Conservation (phyloP, 192 early-diverging fungal genomes). For the Physocladia obscura region DNA sequence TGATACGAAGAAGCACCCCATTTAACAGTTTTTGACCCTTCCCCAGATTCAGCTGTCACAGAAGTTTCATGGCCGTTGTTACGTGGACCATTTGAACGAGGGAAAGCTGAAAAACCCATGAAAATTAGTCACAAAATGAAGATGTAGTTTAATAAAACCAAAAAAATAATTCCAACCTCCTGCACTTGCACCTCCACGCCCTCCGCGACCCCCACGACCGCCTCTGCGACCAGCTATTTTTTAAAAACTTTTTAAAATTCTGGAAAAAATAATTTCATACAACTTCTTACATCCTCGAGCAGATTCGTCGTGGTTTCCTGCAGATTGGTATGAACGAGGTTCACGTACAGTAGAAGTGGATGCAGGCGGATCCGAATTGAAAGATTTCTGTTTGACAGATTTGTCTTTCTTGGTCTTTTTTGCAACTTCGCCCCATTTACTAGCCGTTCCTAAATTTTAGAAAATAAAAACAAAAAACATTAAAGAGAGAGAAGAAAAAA, state of each 20-base stretch:
- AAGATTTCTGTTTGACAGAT: constrained; percentile 8
- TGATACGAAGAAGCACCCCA: constrained; percentile 24
- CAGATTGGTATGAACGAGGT: constrained; percentile 37
- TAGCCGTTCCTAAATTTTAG: constrained; percentile 22
- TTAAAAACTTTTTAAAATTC: background rate
- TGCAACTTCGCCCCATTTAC: constrained; percentile 25
- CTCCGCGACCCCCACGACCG: constrained; percentile 64
- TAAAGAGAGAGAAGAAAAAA: no score
- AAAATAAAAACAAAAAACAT: background rate
- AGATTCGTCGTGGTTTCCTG: constrained; percentile 21
- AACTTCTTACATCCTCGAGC: constrained; percentile 62
- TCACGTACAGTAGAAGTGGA: constrained; percentile 42
- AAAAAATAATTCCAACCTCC: constrained; percentile 33
- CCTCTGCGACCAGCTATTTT: constrained; percentile 46
- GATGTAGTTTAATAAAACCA: background rate
- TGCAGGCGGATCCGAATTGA: background rate
- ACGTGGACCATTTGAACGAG: constrained; percentile 27
- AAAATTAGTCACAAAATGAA: background rate
- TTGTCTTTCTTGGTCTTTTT: constrained; percentile 27
- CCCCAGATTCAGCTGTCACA: background rate
- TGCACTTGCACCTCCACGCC: constrained; percentile 51
- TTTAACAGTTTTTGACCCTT: constrained; percentile 5
- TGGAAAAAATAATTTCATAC: background rate
- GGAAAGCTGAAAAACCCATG: background rate
- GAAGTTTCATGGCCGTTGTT: constrained; percentile 22